Base-by-base conservation (phyloP, 371 early-diverging fungal species). In the Zychaea mexicana region DNA sequence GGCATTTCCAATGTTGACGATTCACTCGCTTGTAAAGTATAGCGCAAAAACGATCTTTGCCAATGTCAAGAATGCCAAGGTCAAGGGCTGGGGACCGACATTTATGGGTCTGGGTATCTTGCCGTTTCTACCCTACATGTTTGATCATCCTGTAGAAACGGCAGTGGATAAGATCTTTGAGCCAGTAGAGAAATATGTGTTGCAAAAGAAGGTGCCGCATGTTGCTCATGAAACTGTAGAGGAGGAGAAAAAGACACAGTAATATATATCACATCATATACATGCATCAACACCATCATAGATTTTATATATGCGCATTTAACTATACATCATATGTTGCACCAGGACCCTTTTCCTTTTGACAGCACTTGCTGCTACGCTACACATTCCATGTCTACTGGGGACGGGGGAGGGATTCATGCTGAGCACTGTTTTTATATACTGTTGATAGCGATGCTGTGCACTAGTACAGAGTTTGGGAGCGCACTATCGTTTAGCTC, bases 71-170 rank as follows among this genome's bases (percentile, higher is more conserved):
- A 83, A 80, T 58, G 64, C 70, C 4, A 74, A 74, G 33, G 47
- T 92, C 39, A 78, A 79, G 60, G 69, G 64, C 13, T 90, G 87
- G 86, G 90, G 89, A 21, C 93, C 93, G 1, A 88, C 91, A 5
- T 67, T 71, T 7, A 68, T 85, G 54, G 93, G 93, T 61, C 73
- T 93, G n/a, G 73, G 79, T 26, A 77, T 89, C 27, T 81, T 93
- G 4, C 93, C 93, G 0, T 76, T 87, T 64, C 73, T 91, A 46
- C 93, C 93, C 10, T 81, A 75, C 52, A 76, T 93, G 60, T 89
- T 89, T 69, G 93, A 93, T 72, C 85, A 91, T 42, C 89, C 92
- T 3, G 78, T 89, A 24, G 93, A 93, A 66, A 72, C 77, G n/a
- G 74, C 80, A 15, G 80, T 90, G 8, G 92, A 90, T 60, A 78